These are phyloP conservation scores for Pleurozium schreberi DNA, from an alignment of 225 moss, liverwort and hornwort genomes.

Conservation along the genomic window DNA sequence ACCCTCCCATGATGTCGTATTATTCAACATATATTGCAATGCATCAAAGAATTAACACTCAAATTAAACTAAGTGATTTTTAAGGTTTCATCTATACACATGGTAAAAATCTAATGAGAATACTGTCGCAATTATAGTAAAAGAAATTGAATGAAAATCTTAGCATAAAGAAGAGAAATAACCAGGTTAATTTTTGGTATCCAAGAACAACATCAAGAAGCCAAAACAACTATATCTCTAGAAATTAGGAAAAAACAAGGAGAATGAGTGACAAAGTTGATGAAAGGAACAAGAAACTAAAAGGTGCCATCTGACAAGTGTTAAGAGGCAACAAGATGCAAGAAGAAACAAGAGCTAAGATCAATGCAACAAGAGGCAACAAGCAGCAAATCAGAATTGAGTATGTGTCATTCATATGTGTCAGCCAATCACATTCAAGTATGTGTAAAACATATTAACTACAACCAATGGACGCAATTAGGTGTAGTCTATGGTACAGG, in stretches of 20 bases:
- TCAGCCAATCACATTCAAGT: no score
- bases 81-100: no score
- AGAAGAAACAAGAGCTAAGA: not conserved
- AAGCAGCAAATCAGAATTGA: no score
- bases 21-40: no score
- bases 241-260: not conserved
- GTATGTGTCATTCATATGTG: no score
- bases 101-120: no score
- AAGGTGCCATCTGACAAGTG: not conserved
- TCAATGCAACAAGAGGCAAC: not conserved
- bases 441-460: no score
- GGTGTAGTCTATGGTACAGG: no score
- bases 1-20: not conserved
- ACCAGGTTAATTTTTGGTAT: not conserved
- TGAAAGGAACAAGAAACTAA: not conserved
- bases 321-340: not conserved
- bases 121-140: not conserved
- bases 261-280: not conserved
- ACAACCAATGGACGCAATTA: no score
- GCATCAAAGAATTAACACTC: no score
- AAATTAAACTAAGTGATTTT: no score
- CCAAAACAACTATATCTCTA: not conserved
- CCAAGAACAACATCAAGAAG: not conserved
- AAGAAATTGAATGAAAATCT: not conserved
- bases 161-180: not conserved